These are phyloP conservation scores for Eucalyptus caleyi DNA, from an alignment of 345 rosid genomes.

Conservation along the genomic window DNA sequence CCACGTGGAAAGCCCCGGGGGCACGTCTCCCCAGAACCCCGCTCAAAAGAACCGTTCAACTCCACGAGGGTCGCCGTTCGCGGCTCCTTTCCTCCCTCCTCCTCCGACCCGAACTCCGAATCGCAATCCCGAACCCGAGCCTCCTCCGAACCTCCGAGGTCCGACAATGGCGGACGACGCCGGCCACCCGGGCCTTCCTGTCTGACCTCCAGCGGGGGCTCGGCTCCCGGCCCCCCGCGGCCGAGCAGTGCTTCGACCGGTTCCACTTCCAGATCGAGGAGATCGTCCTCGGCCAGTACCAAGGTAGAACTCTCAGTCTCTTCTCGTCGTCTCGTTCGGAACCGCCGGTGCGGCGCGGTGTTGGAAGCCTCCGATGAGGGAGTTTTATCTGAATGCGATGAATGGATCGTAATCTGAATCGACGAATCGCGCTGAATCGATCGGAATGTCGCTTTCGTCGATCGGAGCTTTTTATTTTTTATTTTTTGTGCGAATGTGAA, in stretches of 20 bases:
- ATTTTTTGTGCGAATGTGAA: too few species aligned
- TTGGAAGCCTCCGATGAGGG: neutral
- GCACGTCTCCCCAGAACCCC: too few species aligned
- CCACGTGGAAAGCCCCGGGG: too few species aligned
- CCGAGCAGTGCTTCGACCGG: slow-evolving; percentile 41
- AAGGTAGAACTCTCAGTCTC: slow-evolving; percentile 22
- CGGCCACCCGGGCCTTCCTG: slow-evolving; percentile 42
- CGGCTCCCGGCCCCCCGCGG: slow-evolving; percentile 3
- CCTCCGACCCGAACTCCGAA: too few species aligned
- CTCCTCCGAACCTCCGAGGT: neutral
- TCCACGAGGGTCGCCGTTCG: too few species aligned
- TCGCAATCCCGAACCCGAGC: too few species aligned
- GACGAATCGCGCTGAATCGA: neutral
- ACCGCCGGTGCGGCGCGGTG: neutral
- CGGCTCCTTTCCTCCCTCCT: too few species aligned
- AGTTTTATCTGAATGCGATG: neutral
- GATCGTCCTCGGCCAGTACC: slow-evolving; percentile 47
- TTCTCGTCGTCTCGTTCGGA: neutral
- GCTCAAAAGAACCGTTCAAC: too few species aligned
- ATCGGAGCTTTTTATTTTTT: neutral
- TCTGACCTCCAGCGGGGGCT: slow-evolving; percentile 47
- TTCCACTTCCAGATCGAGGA: slow-evolving; percentile 83
- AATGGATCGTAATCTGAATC: neutral
- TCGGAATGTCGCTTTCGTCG: neutral
- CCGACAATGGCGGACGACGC: slow-evolving; percentile 7